Base-by-base conservation (phyloP, 2,329 filamentous ascomycete genomes). In the Fusarium palustre region DNA sequence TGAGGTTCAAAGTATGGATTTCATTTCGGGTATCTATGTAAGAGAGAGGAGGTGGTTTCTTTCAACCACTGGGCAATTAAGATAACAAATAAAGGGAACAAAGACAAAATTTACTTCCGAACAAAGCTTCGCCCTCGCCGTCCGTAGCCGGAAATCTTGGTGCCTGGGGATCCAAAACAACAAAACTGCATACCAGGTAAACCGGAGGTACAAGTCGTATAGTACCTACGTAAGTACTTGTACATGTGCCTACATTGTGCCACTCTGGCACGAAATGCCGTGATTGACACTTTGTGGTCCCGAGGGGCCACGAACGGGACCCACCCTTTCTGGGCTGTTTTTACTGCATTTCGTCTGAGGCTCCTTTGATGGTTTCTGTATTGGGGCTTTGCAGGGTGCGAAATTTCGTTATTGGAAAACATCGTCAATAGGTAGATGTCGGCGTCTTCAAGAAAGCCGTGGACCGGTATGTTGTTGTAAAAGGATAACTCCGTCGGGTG, bases 1-100 rank as follows among this genome's bases (percentile, higher is more conserved):
- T 50, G 31, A 36, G 31, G 8, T 48, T 60, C 31, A n/a, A 49
- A 50, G 42, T 28, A 60, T 48, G 25, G 10, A 34, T 61, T 49
- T 65, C 56, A 64, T 70, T 68, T 70, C 68, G 67, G 68, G 68
- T 70, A 70, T 70, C 68, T 70, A 68, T 55, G 15, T 41, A 46
- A 42, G 57, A 24, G 36, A 38, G 25, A 38, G 34, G 36, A 38
- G 45, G 53, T 30, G 41, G 52, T 41, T 66, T 48, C 9, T 55
- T 65, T 54, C 42, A 68, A 47, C 50, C 43, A 33, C 43, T 46
- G 30, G 48, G 41, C 49, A 48, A 67, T 62, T 62, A 52, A 61
- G 43, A 24, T 9, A 46, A 28, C 22, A 36, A 54, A 48, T n/a
- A 50, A 58, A 58, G 36, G 30, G 42, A 33, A 39, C 24, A 50